Conservation (phyloP, 441 rosid species). For the Corymbia calophylla region DNA sequence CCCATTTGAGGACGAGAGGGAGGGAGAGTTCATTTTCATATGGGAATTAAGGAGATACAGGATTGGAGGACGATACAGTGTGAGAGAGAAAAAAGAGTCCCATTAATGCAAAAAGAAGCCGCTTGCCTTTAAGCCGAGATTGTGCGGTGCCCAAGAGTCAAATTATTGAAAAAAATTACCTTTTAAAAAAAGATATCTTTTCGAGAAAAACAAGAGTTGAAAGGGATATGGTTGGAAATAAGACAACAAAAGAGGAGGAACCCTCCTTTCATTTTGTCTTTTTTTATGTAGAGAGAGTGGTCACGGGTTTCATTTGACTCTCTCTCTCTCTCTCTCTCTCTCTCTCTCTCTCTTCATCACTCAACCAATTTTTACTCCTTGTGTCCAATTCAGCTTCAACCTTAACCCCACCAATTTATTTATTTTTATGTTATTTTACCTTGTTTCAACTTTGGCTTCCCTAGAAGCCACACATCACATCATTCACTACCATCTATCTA, state of each 20-base stretch:
- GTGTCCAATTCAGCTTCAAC: constrained; percentile 1
- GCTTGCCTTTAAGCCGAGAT: background rate
- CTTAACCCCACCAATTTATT: background rate
- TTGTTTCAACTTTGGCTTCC: background rate
- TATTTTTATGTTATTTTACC: background rate
- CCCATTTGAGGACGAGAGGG: background rate
- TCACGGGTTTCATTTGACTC: constrained; percentile 70
- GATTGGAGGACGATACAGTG: background rate
- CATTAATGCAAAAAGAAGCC: background rate
- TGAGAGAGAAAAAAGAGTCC: background rate
- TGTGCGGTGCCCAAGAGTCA: background rate
- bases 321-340: background rate
- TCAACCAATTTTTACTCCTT: background rate
- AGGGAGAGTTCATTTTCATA: background rate
- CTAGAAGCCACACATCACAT: background rate
- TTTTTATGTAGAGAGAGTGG: constrained; percentile 22
- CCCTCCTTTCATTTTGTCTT: background rate
- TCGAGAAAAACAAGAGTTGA: background rate
- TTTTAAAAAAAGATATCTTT: background rate
- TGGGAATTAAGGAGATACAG: background rate
- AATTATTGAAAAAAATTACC: background rate
- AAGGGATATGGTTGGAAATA: background rate
- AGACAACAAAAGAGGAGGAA: background rate
- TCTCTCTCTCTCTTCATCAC: background rate
- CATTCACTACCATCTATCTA: background rate